Percentiles rank a stretch among this genome's conserved stretches.
These are phyloP conservation scores for Sugiyamaella pinicola DNA, from an alignment of 1,139 yeast species.

Conservation along the genomic window DNA sequence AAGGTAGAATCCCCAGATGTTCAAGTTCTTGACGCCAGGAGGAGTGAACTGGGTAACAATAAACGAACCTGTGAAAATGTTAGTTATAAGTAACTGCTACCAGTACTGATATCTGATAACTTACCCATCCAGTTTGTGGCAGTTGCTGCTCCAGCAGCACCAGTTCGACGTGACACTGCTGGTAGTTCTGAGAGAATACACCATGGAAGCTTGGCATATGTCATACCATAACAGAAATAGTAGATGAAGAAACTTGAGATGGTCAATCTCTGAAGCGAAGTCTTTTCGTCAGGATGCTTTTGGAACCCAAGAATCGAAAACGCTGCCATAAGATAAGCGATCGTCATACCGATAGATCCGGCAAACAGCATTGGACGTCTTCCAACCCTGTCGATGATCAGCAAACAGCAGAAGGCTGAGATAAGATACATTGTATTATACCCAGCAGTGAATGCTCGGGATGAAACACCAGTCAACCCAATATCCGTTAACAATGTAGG, in stretches of 20 bases:
- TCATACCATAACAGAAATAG: constrained; percentile 24
- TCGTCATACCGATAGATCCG: constrained; percentile 60
- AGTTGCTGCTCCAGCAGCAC: constrained; percentile 26
- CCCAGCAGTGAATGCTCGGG: constrained; percentile 22
- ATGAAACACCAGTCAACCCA: constrained; percentile 21
- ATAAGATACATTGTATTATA: constrained; percentile 20
- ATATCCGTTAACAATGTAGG: constrained; percentile 24
- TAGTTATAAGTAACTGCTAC: not conserved
- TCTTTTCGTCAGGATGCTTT: constrained; percentile 7
- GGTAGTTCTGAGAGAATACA: constrained; percentile 24
- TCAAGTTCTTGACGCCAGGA: constrained; percentile 21
- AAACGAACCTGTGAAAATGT: constrained; percentile 14
- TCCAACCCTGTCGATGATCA: constrained; percentile 53
- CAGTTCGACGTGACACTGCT: constrained; percentile 22
- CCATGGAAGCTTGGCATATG: constrained; percentile 24
- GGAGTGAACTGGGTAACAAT: constrained; percentile 24
- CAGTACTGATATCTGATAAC: not conserved
- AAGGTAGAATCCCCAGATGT: constrained; percentile 23
- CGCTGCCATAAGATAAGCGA: constrained; percentile 42
- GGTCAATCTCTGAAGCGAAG: constrained; percentile 13
- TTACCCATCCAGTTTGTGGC: constrained; percentile 24
- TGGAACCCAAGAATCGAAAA: constrained; percentile 19
- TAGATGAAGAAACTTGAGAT: constrained; percentile 23
- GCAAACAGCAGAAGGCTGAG: constrained; percentile 21
- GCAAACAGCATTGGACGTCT: constrained; percentile 63